Evolutionary conservation across 148 eudicot species (phyloP), one percentile per base, ranked within the genome.

Genomic region (Silene uniflora): DNA sequence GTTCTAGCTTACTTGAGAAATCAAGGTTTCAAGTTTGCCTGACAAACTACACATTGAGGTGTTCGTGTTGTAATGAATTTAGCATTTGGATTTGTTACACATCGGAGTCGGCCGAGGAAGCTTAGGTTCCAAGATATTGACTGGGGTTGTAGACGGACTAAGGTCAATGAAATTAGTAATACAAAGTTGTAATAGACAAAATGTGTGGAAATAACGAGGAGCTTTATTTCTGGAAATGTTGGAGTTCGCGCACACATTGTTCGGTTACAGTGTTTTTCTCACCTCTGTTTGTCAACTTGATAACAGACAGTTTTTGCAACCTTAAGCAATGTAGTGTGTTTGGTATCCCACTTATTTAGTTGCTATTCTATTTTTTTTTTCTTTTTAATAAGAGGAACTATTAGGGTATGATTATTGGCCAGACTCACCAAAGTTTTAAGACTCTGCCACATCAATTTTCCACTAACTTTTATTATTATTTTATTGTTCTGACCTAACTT

Each of bases 81-180:
- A 47, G 44, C 7, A 74, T 68, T 69, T 73, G 73, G 81, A 74
- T 73, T 79, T 74, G 77, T 14, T 60, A 46, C 29, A 68, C 74
- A 79, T 79, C 5, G 77, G 69, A 47, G 73, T 61, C 61, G 47
- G 56, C 72, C 19, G 29, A 22, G 58, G 47, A 27, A 78, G 74
- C 81, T 79, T 79, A 67, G 52, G 74, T 68, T 79, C 49, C 39
- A 74, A 79, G 81, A 60, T 74, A 79, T 74, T 79, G 81, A 79
- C 81, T 67, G 52, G 70, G 76, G 66, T 72, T 72, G 60, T 64
- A 72, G 73, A 76, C 73, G 64, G 61, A 9, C 62, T 62, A 35
- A 78, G 61, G 60, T 78, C 47, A 70, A 67, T 42, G 67, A 59
- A 42, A 67, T 67, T 35, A 24, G 59, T 32, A 54, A 72, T 49